Evolutionary conservation across 352 stramenopile species (phyloP).

Genomic region (Globisporangium barbulae): DNA sequence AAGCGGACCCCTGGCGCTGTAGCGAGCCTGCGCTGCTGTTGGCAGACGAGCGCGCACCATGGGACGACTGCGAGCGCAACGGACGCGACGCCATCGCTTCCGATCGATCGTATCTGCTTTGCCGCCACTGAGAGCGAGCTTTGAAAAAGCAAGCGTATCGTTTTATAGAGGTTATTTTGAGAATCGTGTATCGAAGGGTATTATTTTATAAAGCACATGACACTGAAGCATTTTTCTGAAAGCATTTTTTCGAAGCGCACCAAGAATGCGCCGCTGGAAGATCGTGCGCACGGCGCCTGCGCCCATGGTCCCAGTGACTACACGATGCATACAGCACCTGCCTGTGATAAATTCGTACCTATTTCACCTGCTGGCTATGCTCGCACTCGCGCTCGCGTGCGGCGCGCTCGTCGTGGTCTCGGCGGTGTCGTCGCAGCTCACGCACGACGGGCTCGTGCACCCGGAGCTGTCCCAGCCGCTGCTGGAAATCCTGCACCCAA

Average conservation of each 20-base stretch:
- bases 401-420: background rate
- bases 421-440: constrained; percentile 20
- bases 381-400: background rate
- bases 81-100: constrained; percentile 7
- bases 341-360: background rate
- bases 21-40: background rate
- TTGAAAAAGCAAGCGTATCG: background rate
- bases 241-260: background rate
- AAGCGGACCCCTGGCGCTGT: constrained; percentile 19
- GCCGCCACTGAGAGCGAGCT: background rate
- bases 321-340: background rate
- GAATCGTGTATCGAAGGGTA: too few species aligned
- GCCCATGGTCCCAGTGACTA: background rate
- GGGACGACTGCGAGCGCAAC: constrained; percentile 11
- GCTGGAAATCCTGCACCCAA: constrained; percentile 61
- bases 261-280: background rate
- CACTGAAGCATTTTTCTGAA: too few species aligned
- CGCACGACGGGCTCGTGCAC: constrained; percentile 27
- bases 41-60: background rate
- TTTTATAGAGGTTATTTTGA: too few species aligned
- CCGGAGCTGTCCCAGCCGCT: constrained; percentile 25
- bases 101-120: background rate
- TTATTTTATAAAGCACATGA: too few species aligned
- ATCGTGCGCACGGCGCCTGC: background rate
- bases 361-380: background rate